Evolutionary conservation across 495 filamentous ascomycete species (phyloP).

Genomic region (Penicillium paradoxum): DNA sequence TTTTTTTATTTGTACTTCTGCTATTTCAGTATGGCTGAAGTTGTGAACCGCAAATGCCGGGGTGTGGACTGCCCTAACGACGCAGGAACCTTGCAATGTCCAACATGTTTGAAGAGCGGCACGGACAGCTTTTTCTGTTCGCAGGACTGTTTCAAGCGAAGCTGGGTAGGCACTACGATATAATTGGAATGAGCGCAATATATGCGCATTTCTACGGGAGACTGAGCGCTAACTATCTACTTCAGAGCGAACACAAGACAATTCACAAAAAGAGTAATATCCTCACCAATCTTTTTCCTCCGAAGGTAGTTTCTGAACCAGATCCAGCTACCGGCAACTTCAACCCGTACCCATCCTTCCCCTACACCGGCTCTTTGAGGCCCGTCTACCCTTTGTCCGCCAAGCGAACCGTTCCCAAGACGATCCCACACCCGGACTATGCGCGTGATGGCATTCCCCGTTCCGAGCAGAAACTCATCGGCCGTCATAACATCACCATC

Average conservation of each 20-base stretch:
- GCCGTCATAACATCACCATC: constrained; percentile 72
- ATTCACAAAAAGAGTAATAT: constrained; percentile 82
- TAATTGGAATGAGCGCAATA: constrained; percentile 24
- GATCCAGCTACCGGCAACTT: constrained; percentile 82
- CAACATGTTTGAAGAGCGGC: constrained; percentile 84
- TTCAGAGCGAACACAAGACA: constrained; percentile 75
- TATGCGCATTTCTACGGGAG: constrained; percentile 4
- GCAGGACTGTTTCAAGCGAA: constrained; percentile 97
- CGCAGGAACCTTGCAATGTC: constrained; percentile 81
- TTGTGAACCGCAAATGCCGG: constrained; percentile 63
- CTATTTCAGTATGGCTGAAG: constrained; percentile 19
- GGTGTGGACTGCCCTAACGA: constrained; percentile 80
- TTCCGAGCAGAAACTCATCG: constrained; percentile 66
- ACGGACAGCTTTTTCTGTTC: constrained; percentile 95
- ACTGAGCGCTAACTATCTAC: constrained; percentile 13
- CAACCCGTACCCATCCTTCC: constrained; percentile 86
- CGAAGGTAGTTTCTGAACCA: constrained; percentile 77
- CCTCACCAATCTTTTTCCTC: constrained; percentile 62
- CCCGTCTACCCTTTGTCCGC: constrained; percentile 87
- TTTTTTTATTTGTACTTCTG: neutral
- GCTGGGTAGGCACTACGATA: constrained; percentile 69
- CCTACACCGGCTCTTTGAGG: constrained; percentile 73
- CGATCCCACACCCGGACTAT: constrained; percentile 83
- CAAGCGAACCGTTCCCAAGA: constrained; percentile 65
- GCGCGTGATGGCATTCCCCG: constrained; percentile 75